These are phyloP conservation scores for Populus hybrid DNA, from an alignment of 441 rosid species.

Conservation along the genomic window DNA sequence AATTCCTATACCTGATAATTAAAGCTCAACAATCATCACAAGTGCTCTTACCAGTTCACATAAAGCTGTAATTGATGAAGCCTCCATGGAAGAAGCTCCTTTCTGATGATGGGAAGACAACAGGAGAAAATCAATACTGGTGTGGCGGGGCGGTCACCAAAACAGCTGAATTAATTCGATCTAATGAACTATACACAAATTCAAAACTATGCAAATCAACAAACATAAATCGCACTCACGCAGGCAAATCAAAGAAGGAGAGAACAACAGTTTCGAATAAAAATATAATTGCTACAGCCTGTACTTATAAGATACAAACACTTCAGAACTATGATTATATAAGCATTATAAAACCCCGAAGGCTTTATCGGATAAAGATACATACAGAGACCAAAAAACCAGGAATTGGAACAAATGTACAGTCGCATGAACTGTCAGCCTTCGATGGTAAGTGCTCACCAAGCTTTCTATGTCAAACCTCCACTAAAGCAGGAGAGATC, in stretches of 20 bases:
- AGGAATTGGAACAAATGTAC: too few relatives aligned
- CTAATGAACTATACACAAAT: too few relatives aligned
- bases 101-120: not conserved
- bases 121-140: not conserved
- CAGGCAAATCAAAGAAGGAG: not conserved
- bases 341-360: not conserved
- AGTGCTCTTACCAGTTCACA: not conserved
- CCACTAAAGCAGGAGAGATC: not conserved
- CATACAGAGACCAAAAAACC: not conserved
- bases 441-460: not conserved
- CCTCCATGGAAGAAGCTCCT: not conserved
- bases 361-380: not conserved
- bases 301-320: not conserved
- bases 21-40: not conserved
- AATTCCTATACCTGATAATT: not conserved
- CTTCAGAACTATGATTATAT: not conserved
- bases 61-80: not conserved
- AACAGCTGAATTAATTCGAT: not conserved
- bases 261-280: not conserved
- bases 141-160: not conserved
- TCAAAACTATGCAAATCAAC: not conserved
- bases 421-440: not conserved
- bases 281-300: not conserved
- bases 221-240: not conserved
- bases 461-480: not conserved